Evolutionary conservation across 805 yeast species (phyloP), one percentile per base, ranked within the genome.

Genomic region (Wilhelminamyces savonicus): DNA sequence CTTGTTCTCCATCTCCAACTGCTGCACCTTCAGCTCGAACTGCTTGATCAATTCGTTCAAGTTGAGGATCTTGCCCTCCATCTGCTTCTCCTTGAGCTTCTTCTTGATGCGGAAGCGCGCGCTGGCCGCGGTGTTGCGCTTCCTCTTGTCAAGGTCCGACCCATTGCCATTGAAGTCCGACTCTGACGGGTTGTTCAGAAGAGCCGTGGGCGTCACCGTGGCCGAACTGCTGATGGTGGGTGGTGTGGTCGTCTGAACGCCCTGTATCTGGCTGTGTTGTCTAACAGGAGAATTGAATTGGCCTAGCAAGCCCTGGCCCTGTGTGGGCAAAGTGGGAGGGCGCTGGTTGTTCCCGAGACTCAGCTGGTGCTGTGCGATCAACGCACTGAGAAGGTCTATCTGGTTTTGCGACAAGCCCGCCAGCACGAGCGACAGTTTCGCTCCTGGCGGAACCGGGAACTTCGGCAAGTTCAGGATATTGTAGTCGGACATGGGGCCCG

Each of bases 31-130:
- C 12, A 51, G 36, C 36, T 74, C 76, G 34, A 67, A 68, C 7
- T 44, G 42, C 13, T 54, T 48, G n/a, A 76, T 68, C 36, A 56
- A 50, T 20, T 69, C 74, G 27, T 60, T 61, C 26, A 76, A 58
- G 21, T 53, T 50, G 23, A 44, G 46, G 13, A 74, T 62, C 26
- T 56, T 64, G 26, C 55, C 56, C 57, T 88, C 95, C 78, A 90
- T 73, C 52, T 88, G 90, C 59, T 83, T 92, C 59, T 90, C 97
- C 54, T 85, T 82, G 59, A 82, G 49, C 69, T 90, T 88, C 76
- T 84, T 87, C 71, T 85, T 86, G 51, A 86, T 74, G 40, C 98
- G 71, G 66, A 90, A 90, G 36, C 97, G 69, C 4, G 97, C 97
- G 13, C 90, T 78, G 2, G 98, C 97, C 2, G 92, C 95, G 0